These are phyloP conservation scores for Nicotiana tabacum DNA, from an alignment of 257 asterid genomes.

Conservation along the genomic window DNA sequence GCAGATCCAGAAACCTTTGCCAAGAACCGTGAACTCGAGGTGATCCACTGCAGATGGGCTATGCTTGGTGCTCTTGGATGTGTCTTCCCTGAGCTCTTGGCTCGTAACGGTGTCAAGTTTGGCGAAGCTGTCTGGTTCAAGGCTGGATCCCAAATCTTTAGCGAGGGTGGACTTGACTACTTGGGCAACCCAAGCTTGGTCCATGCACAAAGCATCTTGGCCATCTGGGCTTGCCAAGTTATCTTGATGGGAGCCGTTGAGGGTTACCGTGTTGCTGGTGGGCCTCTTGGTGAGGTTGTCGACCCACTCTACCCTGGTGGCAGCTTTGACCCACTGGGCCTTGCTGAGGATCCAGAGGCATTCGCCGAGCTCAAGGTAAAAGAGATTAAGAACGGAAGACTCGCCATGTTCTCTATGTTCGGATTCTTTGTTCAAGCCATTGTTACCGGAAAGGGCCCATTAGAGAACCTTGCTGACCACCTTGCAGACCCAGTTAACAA, in stretches of 20 bases:
- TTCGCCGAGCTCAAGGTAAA: neutral
- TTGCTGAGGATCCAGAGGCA: neutral
- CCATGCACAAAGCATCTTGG: constrained; percentile 4
- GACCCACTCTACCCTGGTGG: constrained; percentile 1
- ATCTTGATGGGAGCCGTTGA: constrained; percentile 5
- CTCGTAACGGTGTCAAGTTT: neutral
- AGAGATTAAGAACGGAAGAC: neutral
- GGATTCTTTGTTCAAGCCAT: constrained; percentile 67
- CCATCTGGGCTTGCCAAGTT: constrained; percentile 6
- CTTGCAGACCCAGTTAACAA: constrained; percentile 46
- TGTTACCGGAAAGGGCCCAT: constrained; percentile 59
- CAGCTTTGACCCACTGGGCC: neutral
- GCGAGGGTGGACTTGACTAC: constrained; percentile 1
- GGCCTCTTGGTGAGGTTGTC: constrained; percentile 4
- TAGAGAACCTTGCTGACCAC: constrained; percentile 67
- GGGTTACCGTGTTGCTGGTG: constrained; percentile 1
- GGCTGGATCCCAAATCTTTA: neutral
- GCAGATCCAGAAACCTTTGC: constrained; percentile 43
- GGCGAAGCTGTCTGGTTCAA: constrained; percentile 1
- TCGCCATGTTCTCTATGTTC: constrained; percentile 10
- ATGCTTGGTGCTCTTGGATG: constrained; percentile 9
- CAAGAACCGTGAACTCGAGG: constrained; percentile 2
- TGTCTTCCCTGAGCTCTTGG: constrained; percentile 10
- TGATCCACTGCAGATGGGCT: constrained; percentile 9
- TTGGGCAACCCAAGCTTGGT: constrained; percentile 9